These are phyloP conservation scores for Endothia cerciana DNA, from an alignment of 2,329 filamentous ascomycete species.

Conservation along the genomic window DNA sequence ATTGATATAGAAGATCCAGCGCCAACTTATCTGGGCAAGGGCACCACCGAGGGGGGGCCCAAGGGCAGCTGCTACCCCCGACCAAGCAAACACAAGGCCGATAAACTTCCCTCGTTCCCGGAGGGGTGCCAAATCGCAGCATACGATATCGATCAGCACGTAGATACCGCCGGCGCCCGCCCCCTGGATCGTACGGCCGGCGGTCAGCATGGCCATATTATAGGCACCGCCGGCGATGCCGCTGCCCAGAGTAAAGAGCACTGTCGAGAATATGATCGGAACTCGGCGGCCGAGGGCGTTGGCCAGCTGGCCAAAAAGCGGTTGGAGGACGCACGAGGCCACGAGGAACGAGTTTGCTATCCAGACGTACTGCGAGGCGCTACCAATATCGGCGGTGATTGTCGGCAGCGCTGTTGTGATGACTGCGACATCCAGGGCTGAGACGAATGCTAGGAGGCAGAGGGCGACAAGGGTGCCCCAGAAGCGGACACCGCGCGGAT, in stretches of 20 bases:
- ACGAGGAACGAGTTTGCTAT: slow-evolving; percentile 13
- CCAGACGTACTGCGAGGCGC: slow-evolving; percentile 2
- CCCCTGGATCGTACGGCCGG: slow-evolving; percentile 11
- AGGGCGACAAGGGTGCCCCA: no score
- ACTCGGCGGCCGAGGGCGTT: slow-evolving; percentile 8
- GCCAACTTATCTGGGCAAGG: slow-evolving; percentile 16
- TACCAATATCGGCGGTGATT: neutral
- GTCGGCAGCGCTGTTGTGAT: slow-evolving; percentile 22
- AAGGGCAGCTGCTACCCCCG: slow-evolving; percentile 9
- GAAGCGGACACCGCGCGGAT: no score
- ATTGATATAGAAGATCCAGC: slow-evolving; percentile 24
- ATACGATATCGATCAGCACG: neutral
- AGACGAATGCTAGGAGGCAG: no score
- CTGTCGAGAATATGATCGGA: slow-evolving; percentile 29
- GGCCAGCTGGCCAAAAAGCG: neutral
- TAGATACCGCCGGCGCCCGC: neutral
- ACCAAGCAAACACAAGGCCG: neutral
- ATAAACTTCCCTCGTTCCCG: slow-evolving; percentile 5
- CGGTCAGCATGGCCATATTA: neutral
- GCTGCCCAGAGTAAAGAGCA: slow-evolving; percentile 50
- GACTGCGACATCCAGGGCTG: slow-evolving; percentile 3
- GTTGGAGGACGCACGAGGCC: slow-evolving; percentile 4
- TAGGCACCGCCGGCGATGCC: slow-evolving; percentile 13
- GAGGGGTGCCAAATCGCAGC: slow-evolving; percentile 8
- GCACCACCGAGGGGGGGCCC: slow-evolving; percentile 23